Percentiles rank a stretch among this genome's conserved stretches.
Evolutionary conservation across 176 grass and related monocot species (phyloP).

Genomic region (Musa beccarii): DNA sequence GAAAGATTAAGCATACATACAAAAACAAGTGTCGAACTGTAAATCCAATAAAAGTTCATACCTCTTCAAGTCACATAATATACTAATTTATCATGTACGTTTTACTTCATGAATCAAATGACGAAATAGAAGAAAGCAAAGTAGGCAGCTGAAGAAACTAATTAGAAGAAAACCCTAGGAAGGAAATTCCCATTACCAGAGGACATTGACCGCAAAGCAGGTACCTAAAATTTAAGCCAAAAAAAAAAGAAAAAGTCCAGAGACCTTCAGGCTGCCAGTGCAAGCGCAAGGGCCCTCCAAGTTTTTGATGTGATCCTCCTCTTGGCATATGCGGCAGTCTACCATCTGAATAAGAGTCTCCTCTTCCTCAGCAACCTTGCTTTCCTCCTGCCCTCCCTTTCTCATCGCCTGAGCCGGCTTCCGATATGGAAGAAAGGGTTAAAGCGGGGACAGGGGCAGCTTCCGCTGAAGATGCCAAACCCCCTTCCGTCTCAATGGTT

Average conservation of each 20-base stretch:
- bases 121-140: too few species aligned
- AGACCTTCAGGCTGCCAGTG: slow-evolving; percentile 74
- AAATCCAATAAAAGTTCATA: too few species aligned
- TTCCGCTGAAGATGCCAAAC: not conserved
- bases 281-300: slow-evolving; percentile 85
- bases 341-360: slow-evolving; percentile 55
- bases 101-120: too few species aligned
- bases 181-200: too few species aligned
- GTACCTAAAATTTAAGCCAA: not conserved
- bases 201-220: not conserved
- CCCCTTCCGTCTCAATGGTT: slow-evolving; percentile 5
- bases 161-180: too few species aligned
- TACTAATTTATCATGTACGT: too few species aligned
- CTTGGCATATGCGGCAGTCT: slow-evolving; percentile 96
- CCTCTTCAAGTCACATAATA: too few species aligned
- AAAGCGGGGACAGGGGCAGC: not conserved
- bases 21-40: too few species aligned
- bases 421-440: slow-evolving; percentile 1
- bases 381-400: slow-evolving; percentile 17
- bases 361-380: slow-evolving; percentile 22
- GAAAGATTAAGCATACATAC: not conserved
- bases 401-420: not conserved
- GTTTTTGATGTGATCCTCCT: slow-evolving; percentile 68
- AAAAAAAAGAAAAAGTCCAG: not conserved
- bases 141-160: too few species aligned